phyloP scores from a whole-genome alignment of 164 flowering plant genomes.

The Vitis vinifera region DNA sequence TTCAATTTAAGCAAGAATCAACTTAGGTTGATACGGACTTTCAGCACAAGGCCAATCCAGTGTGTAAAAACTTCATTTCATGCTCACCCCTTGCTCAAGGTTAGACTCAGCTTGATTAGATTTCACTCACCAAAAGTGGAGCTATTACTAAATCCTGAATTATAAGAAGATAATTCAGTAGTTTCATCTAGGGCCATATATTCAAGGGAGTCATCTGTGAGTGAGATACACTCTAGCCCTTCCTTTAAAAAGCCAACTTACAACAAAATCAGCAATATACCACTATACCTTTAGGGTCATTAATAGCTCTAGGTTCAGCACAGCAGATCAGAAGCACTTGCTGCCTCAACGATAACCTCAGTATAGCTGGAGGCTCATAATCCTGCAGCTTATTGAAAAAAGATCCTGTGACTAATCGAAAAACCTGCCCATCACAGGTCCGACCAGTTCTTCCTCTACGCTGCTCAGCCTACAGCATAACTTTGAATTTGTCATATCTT shows the following conservation, averaged over 20 bases:
- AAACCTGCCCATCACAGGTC: constrained; percentile 92
- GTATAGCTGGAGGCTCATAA: constrained; percentile 71
- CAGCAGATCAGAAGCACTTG: constrained; percentile 86
- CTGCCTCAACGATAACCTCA: constrained; percentile 71
- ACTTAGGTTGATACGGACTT: background rate
- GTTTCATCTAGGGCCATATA: background rate
- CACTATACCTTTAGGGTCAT: constrained; percentile 80
- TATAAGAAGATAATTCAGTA: background rate
- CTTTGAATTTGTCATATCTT: background rate
- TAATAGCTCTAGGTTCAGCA: constrained; percentile 78
- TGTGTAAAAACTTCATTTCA: background rate
- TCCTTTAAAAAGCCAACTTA: background rate
- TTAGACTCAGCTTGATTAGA: background rate
- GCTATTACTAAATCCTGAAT: background rate
- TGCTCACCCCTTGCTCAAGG: background rate
- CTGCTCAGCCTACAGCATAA: constrained; percentile 77
- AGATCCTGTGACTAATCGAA: constrained; percentile 71
- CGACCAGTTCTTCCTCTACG: constrained; percentile 95
- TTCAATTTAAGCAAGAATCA: no score
- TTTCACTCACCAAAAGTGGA: background rate
- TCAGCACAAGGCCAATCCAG: background rate
- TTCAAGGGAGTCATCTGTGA: background rate
- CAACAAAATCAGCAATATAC: background rate
- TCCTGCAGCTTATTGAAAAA: constrained; percentile 63
- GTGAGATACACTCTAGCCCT: background rate